Evolutionary conservation across 148 eudicot species (phyloP), one percentile per base, ranked within the genome.

Genomic region (Bassia scoparia): DNA sequence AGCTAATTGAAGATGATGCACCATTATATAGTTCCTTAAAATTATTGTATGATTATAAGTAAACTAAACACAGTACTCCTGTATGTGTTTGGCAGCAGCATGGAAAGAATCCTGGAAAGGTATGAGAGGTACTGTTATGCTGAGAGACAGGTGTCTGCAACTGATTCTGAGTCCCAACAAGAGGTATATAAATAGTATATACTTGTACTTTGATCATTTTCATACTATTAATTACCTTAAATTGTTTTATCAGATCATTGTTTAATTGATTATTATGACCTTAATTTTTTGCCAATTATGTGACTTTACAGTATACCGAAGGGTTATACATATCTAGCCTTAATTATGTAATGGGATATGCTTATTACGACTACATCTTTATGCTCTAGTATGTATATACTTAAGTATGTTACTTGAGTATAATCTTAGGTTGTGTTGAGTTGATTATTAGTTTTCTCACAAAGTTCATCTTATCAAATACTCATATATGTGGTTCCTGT

Each of bases 21-120:
- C 46, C 12, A 7, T 16, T 49, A 18, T 49, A 49, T n/a, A n/a
- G n/a, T n/a, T n/a, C n/a, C n/a, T n/a, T n/a, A n/a, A n/a, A n/a
- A n/a, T n/a, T n/a, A n/a, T n/a, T n/a, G 29, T 35, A 21, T 21
- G 11, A 38, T 64, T 38, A 12, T 23, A 52, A 30, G 30, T 30
- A 23, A 35, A 34, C 72, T 31, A 34, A 53, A 53, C 21, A 31
- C 2, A 8, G n/a, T 20, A 4, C 37, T 8, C 2, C n/a, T n/a
- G n/a, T n/a, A n/a, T 48, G 16, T 78, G 23, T 46, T 4, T 77
- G 68, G 49, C 59, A 50, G 67, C 86, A 91, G 97, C 80, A 87
- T 91, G 92, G 93, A 86, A 46, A 72, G 61, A 68, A 89, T 91
- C 70, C 78, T 91, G 76, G 97, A 91, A 80, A 86, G 88, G 81